These are phyloP conservation scores for Sindora glabra DNA, from an alignment of 306 rosid species.

Conservation along the genomic window DNA sequence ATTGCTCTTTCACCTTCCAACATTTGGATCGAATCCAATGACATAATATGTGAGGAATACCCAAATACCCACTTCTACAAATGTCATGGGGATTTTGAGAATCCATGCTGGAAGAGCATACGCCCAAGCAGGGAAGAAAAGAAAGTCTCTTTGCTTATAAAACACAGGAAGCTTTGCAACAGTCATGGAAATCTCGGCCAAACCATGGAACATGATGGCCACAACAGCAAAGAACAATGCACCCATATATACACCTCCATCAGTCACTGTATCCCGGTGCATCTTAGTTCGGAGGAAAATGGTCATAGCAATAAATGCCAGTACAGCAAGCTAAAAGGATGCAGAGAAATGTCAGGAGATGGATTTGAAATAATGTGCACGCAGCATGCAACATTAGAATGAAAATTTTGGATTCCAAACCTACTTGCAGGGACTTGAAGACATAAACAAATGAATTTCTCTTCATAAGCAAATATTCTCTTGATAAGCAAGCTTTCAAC, in stretches of 20 bases:
- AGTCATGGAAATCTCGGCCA: constrained; percentile 50
- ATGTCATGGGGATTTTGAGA: constrained; percentile 42
- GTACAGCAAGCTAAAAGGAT: constrained; percentile 19
- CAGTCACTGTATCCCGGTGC: constrained; percentile 30
- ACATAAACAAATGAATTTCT: constrained; percentile 34
- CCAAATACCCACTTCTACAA: constrained; percentile 49
- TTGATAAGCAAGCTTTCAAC: constrained; percentile 34
- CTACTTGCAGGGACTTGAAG: constrained; percentile 33
- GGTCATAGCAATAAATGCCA: constrained; percentile 36
- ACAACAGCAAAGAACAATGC: constrained; percentile 40
- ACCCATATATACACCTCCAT: constrained; percentile 42
- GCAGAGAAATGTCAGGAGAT: not conserved
- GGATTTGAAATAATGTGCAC: not conserved
- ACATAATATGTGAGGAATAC: constrained; percentile 48
- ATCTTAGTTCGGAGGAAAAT: constrained; percentile 37
- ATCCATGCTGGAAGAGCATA: constrained; percentile 56
- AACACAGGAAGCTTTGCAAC: constrained; percentile 52
- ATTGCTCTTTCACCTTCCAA: constrained; percentile 39
- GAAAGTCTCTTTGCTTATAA: constrained; percentile 53
- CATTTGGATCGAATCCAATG: constrained; percentile 62
- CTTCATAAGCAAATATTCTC: constrained; percentile 44
- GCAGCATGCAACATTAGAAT: not conserved
- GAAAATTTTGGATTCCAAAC: not conserved
- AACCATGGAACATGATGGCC: constrained; percentile 45
- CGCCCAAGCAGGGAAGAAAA: constrained; percentile 55